phyloP scores from a whole-genome alignment of 495 filamentous ascomycete genomes.

The Aspergillus nidulans region DNA sequence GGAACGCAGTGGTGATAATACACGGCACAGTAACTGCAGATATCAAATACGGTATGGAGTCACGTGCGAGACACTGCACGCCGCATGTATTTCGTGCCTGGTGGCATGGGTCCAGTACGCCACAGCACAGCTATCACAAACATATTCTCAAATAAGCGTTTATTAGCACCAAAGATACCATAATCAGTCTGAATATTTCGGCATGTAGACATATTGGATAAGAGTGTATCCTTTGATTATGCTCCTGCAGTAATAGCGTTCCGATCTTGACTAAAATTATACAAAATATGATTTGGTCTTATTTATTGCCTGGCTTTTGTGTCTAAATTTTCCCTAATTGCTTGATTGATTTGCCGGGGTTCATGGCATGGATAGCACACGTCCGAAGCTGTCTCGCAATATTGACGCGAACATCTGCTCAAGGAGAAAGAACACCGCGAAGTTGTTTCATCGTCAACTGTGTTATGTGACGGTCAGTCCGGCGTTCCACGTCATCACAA shows the following conservation, averaged over 20 bases:
- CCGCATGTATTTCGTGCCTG: too few relatives aligned
- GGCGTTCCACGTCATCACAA: neutral
- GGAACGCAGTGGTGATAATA: neutral
- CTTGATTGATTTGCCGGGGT: conserved; percentile 23
- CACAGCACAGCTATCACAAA: neutral
- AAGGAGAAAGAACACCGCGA: conserved; percentile 9
- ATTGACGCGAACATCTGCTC: conserved; percentile 9
- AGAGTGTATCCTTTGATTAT: neutral
- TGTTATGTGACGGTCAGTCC: conserved; percentile 23
- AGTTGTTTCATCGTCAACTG: conserved; percentile 22
- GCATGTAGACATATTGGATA: neutral
- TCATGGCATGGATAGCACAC: conserved; percentile 24
- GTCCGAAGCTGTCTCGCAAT: conserved; percentile 25
- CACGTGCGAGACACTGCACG: neutral
- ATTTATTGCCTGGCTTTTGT: neutral
- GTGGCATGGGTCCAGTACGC: neutral
- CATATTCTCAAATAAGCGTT: neutral
- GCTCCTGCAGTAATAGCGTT: neutral
- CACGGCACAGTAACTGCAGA: neutral
- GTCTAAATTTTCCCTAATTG: conserved; percentile 12
- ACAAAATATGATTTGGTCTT: too few relatives aligned
- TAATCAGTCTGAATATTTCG: neutral
- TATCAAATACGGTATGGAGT: neutral
- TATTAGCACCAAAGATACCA: neutral
- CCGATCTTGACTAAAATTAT: neutral